phyloP scores from a whole-genome alignment of 2,329 filamentous ascomycete species.

The Colletotrichum aenigma region DNA sequence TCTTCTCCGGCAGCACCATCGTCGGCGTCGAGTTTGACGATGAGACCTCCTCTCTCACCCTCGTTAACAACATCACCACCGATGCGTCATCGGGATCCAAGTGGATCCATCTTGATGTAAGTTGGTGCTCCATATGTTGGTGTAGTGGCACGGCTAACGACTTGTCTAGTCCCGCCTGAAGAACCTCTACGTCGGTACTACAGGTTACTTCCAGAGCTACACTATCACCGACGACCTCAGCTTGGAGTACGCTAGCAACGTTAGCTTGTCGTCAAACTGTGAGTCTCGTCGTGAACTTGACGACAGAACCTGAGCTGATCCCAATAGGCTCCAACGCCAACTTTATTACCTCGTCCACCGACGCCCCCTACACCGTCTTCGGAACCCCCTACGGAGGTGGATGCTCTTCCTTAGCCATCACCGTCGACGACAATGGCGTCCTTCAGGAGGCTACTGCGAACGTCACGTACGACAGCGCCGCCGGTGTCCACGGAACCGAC shows the following conservation, averaged over 20 bases:
- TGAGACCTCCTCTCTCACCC: slow-evolving; percentile 21
- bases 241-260: slow-evolving; percentile 4
- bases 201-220: slow-evolving; percentile 8
- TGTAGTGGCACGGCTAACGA: too few relatives aligned
- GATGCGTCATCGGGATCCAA: slow-evolving; percentile 17
- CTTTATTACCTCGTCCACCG: slow-evolving; percentile 21
- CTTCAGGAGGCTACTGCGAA: slow-evolving; percentile 20
- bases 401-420: slow-evolving; percentile 23
- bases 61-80: slow-evolving; percentile 25
- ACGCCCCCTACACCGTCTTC: slow-evolving; percentile 25
- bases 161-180: not conserved
- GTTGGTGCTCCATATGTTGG: too few relatives aligned
- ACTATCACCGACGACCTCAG: slow-evolving; percentile 5
- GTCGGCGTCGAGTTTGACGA: slow-evolving; percentile 27
- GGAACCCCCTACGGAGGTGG: slow-evolving; percentile 25
- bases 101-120: slow-evolving; percentile 26
- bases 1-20: slow-evolving; percentile 2
- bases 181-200: slow-evolving; percentile 4
- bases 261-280: slow-evolving; percentile 15
- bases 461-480: slow-evolving; percentile 21
- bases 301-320: not conserved
- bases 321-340: slow-evolving; percentile 16
- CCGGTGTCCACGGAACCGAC: slow-evolving; percentile 30
- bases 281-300: not conserved
- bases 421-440: slow-evolving; percentile 23